Percentiles rank a stretch among this genome's conserved stretches.
Evolutionary conservation across 2,329 filamentous ascomycete species (phyloP).

Genomic region (Onygena corvina): DNA sequence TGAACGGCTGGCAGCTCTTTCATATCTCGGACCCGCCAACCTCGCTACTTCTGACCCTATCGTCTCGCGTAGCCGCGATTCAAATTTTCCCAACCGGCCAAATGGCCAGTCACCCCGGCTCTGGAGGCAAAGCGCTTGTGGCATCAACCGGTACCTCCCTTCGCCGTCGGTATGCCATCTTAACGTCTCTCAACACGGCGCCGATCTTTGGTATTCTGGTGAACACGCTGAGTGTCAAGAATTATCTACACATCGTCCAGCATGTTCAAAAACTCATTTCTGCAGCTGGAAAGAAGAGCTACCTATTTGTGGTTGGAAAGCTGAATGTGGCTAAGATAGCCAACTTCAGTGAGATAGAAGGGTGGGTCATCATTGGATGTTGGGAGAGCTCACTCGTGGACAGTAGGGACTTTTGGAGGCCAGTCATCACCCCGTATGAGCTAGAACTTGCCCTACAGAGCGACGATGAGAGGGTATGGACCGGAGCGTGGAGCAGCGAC

Average conservation of each 20-base stretch:
- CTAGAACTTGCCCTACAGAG: slow-evolving; percentile 62
- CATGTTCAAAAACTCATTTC: slow-evolving; percentile 61
- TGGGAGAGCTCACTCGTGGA: slow-evolving; percentile 95
- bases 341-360: slow-evolving; percentile 89
- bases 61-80: slow-evolving; percentile 65
- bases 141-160: slow-evolving; percentile 48
- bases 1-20: slow-evolving; percentile 64
- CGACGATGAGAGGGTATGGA: slow-evolving; percentile 71
- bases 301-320: slow-evolving; percentile 93
- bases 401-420: slow-evolving; percentile 75
- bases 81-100: slow-evolving; percentile 58
- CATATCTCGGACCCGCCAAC: slow-evolving; percentile 72
- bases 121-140: slow-evolving; percentile 33
- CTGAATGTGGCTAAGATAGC: slow-evolving; percentile 91
- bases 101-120: slow-evolving; percentile 16
- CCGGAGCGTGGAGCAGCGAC: slow-evolving; percentile 75
- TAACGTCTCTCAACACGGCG: slow-evolving; percentile 66
- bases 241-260: slow-evolving; percentile 72
- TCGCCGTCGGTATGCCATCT: slow-evolving; percentile 74
- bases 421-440: slow-evolving; percentile 92
- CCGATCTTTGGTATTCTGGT: slow-evolving; percentile 88
- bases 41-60: slow-evolving; percentile 74
- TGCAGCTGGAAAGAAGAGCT: slow-evolving; percentile 79
- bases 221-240: slow-evolving; percentile 84
- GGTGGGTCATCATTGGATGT: slow-evolving; percentile 94